Evolutionary conservation across 2,329 filamentous ascomycete genomes (phyloP), one percentile per base, ranked within the genome.

Genomic region (Ophiostoma ips): DNA sequence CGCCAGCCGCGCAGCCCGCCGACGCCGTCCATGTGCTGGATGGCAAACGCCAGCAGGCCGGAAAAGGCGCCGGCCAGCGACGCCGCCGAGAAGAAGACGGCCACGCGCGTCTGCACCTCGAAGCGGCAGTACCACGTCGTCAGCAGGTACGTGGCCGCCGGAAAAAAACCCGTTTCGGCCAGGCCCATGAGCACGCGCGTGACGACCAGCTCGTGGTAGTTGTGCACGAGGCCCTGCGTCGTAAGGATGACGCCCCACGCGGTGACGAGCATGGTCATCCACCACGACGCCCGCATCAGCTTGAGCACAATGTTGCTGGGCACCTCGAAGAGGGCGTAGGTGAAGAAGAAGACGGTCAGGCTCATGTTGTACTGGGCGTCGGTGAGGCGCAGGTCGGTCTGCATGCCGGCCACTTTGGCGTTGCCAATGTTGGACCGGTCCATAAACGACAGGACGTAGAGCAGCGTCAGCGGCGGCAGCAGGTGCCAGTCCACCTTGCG

Each of bases 221-320:
- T 80, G 37, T 81, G 68, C 13, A 79, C 77, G 3, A 89, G 68
- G 0, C 84, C 85, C 0, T 78, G 84, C 57, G 81, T 71, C 1
- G 79, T 79, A n/a, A 83, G 79, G 40, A 87, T 70, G 52, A 84
- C 68, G 3, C 81, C 81, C 81, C 83, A 86, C 1, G 71, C 61
- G 3, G 71, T 61, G 34, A 79, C 75, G 58, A 86, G 83, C 60
- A 81, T 75, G 4, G 79, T 70, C 54, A 85, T 66, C 70, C 80
- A 84, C 45, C 74, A 69, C 46, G 75, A 73, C 2, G 81, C 80
- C 1, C 71, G 76, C 56, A 83, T 70, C 53, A 72, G 73, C 60
- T 82, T 81, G 41, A 83, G 66, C 2, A 83, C 70, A 9, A 83
- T 66, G 58, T 83, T 83, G 46, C 75, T 79, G 0, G 80, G 80